These are phyloP conservation scores for Saccharomycopsis sp. DNA, from an alignment of 805 yeast species.

Conservation along the genomic window DNA sequence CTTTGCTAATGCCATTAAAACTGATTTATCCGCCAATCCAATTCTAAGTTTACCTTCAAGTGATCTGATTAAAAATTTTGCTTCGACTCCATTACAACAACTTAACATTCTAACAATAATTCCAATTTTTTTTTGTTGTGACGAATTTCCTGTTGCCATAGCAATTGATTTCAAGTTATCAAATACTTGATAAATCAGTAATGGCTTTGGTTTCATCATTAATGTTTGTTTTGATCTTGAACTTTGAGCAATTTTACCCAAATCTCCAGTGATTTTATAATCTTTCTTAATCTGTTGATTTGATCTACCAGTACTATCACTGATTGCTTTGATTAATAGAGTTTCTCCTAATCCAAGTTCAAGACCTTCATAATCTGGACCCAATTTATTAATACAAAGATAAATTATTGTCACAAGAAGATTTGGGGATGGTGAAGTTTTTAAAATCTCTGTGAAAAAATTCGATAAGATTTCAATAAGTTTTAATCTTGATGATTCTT, in stretches of 20 bases:
- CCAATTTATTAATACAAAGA: slow-evolving; percentile 76
- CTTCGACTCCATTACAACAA: slow-evolving; percentile 77
- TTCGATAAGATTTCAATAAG: slow-evolving; percentile 68
- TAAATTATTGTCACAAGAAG: slow-evolving; percentile 69
- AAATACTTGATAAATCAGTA: slow-evolving; percentile 68
- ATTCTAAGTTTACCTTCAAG: slow-evolving; percentile 89
- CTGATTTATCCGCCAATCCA: slow-evolving; percentile 90
- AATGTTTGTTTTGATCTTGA: slow-evolving; percentile 81
- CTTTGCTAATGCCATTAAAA: slow-evolving; percentile 72
- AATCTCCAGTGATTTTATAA: slow-evolving; percentile 74
- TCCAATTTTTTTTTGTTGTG: slow-evolving; percentile 69
- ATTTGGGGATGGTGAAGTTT: slow-evolving; percentile 39
- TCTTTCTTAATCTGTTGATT: slow-evolving; percentile 60
- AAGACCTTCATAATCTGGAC: slow-evolving; percentile 93
- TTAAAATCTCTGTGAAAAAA: slow-evolving; percentile 56
- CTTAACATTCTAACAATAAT: slow-evolving; percentile 77
- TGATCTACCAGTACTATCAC: slow-evolving; percentile 83
- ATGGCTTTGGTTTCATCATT: slow-evolving; percentile 84
- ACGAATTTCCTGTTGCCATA: slow-evolving; percentile 61
- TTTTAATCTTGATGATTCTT: slow-evolving; percentile 73
- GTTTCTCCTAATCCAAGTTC: slow-evolving; percentile 94
- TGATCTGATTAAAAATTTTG: slow-evolving; percentile 82
- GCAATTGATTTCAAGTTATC: slow-evolving; percentile 70
- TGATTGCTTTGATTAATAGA: slow-evolving; percentile 73
- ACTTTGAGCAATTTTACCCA: slow-evolving; percentile 79